Conservation (phyloP, 106 monocot species). For the Posidonia australis region DNA sequence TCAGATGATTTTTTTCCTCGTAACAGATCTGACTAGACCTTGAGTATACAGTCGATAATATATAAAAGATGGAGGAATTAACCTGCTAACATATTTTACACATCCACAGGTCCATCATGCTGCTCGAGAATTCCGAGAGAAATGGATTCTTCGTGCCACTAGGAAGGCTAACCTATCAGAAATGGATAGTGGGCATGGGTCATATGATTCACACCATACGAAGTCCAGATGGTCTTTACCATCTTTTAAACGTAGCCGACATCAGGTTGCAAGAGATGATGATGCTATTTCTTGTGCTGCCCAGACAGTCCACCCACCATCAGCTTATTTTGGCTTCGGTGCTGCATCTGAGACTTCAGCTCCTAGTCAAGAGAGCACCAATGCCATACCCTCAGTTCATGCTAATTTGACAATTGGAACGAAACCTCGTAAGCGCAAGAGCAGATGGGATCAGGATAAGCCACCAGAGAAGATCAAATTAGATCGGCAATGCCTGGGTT, state of each 20-base stretch:
- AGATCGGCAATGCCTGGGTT: constrained; percentile 3
- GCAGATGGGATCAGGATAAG: constrained; percentile 56
- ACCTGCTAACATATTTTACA: not conserved
- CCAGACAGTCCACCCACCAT: not conserved
- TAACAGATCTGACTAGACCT: too few species aligned
- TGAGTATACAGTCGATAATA: too few species aligned
- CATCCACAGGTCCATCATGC: constrained; percentile 57
- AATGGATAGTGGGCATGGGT: constrained; percentile 11
- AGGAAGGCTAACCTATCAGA: constrained; percentile 30
- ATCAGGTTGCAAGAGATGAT: constrained; percentile 17
- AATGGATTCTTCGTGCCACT: constrained; percentile 33
- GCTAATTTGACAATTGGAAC: constrained; percentile 1
- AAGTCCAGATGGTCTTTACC: constrained; percentile 3
- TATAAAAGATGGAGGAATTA: not conserved
- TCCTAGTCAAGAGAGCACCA: constrained; percentile 8
- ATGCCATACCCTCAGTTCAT: constrained; percentile 6
- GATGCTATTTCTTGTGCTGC: constrained; percentile 22
- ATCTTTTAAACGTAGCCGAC: constrained; percentile 10
- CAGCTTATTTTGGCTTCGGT: constrained; percentile 9
- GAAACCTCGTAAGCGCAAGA: constrained; percentile 55
- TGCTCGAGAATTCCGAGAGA: constrained; percentile 68
- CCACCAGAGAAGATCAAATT: constrained; percentile 1
- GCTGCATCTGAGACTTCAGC: constrained; percentile 8
- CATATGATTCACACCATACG: not conserved
- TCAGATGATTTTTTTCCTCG: too few species aligned